Evolutionary conservation across 768 basidiomycete species (phyloP).

Genomic region (Trametes punicea): DNA sequence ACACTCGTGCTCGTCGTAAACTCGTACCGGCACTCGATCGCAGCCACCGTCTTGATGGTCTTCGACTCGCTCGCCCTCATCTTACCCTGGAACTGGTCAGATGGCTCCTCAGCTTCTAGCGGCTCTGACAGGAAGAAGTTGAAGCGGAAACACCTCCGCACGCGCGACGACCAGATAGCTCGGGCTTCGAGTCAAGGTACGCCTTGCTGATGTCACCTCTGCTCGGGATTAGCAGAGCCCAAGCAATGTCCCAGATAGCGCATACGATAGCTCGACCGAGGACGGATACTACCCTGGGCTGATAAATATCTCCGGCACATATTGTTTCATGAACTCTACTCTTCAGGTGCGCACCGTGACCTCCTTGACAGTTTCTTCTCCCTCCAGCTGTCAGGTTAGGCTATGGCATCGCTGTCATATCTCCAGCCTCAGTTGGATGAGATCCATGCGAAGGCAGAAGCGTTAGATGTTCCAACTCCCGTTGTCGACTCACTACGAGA

Average conservation of each 20-base stretch:
- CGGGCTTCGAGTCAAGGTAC: constrained; percentile 22
- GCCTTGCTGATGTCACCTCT: background rate
- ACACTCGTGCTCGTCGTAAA: constrained; percentile 32
- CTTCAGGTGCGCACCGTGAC: constrained; percentile 57
- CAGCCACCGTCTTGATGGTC: constrained; percentile 43
- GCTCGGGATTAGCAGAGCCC: background rate
- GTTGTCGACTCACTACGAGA: constrained; percentile 79
- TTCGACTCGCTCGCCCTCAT: constrained; percentile 53
- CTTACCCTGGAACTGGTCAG: constrained; percentile 66
- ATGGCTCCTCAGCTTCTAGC: constrained; percentile 15
- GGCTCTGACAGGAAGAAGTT: constrained; percentile 36
- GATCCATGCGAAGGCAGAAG: constrained; percentile 74
- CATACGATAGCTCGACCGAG: constrained; percentile 19
- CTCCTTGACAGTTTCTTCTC: background rate
- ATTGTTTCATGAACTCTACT: constrained; percentile 98
- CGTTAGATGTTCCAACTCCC: constrained; percentile 78
- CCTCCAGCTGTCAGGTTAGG: constrained; percentile 42
- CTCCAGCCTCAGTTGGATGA: constrained; percentile 77
- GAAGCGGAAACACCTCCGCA: constrained; percentile 48
- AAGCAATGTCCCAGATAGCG: background rate
- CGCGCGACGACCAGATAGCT: constrained; percentile 55
- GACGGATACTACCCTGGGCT: constrained; percentile 79
- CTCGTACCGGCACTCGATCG: constrained; percentile 25
- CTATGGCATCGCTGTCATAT: constrained; percentile 82
- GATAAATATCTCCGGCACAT: constrained; percentile 93